Evolutionary conservation across 2,329 filamentous ascomycete species (phyloP).

Genomic region (Lasiodiplodia gonubiensis): DNA sequence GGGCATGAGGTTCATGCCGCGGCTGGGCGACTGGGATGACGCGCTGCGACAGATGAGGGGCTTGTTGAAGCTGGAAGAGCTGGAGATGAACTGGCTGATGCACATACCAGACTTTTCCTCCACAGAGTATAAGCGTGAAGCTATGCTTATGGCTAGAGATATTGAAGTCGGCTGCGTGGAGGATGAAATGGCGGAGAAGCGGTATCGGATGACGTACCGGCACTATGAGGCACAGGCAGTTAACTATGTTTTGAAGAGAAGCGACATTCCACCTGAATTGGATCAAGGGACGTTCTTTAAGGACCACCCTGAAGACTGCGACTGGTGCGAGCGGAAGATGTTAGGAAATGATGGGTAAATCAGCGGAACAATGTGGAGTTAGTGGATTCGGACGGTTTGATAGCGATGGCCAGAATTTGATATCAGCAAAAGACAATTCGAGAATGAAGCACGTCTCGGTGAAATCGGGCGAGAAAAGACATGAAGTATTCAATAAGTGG

Average conservation of each 20-base stretch:
- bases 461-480: neutral
- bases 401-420: neutral
- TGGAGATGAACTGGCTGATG: slow-evolving; percentile 2
- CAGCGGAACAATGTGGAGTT: neutral
- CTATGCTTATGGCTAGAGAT: neutral
- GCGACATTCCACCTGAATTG: neutral
- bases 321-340: neutral
- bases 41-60: neutral
- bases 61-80: neutral
- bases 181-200: neutral
- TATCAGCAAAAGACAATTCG: neutral
- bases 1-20: slow-evolving; percentile 3
- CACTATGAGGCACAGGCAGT: slow-evolving; percentile 7
- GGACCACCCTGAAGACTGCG: slow-evolving; percentile 3
- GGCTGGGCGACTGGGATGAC: slow-evolving; percentile 5
- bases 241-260: neutral
- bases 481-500: neutral
- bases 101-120: neutral
- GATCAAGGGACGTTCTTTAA: neutral
- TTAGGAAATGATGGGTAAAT: neutral
- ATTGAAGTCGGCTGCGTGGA: neutral
- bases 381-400: neutral
- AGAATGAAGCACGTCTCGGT: neutral
- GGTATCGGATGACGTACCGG: neutral
- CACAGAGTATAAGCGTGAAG: neutral